Percentiles rank a stretch among this genome's conserved stretches.
phyloP scores from a whole-genome alignment of 306 rosid genomes.

The Boehmeria nivea region DNA sequence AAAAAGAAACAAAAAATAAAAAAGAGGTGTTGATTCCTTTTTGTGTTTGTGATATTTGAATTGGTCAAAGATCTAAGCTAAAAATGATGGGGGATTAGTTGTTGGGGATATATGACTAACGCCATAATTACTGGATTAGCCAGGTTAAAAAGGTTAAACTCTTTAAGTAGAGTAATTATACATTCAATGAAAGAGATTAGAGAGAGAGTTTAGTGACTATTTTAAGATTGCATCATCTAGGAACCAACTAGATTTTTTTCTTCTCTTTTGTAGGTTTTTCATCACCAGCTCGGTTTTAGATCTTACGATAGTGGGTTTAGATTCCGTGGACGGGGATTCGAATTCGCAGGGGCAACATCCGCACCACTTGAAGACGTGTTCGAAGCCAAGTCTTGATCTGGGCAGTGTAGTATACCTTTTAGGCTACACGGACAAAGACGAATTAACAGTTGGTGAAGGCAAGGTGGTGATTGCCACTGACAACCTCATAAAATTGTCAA shows the following conservation, averaged over 20 bases:
- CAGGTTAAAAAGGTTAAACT: not conserved
- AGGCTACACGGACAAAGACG: constrained; percentile 72
- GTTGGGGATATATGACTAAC: too few species aligned
- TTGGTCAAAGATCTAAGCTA: constrained; percentile 4
- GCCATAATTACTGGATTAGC: not conserved
- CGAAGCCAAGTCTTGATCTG: constrained; percentile 76
- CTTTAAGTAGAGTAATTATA: not conserved
- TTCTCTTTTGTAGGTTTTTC: constrained; percentile 67
- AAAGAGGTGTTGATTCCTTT: not conserved
- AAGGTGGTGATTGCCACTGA: constrained; percentile 95
- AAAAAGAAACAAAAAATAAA: too few species aligned
- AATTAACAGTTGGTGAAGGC: constrained; percentile 78
- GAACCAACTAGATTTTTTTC: constrained; percentile 8
- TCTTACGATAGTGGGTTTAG: constrained; percentile 95
- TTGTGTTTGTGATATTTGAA: constrained; percentile 2
- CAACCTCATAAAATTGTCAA: constrained; percentile 85
- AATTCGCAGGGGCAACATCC: constrained; percentile 59
- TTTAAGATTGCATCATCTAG: too few species aligned
- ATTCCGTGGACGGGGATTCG: constrained; percentile 76
- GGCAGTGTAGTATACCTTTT: constrained; percentile 85
- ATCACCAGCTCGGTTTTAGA: constrained; percentile 90
- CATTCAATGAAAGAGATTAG: not conserved
- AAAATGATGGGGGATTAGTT: constrained; percentile 2
- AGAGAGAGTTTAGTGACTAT: too few species aligned
- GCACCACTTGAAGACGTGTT: constrained; percentile 69